Evolutionary conservation across 495 filamentous ascomycete genomes (phyloP).

Genomic region (Penicillium pancosmium): DNA sequence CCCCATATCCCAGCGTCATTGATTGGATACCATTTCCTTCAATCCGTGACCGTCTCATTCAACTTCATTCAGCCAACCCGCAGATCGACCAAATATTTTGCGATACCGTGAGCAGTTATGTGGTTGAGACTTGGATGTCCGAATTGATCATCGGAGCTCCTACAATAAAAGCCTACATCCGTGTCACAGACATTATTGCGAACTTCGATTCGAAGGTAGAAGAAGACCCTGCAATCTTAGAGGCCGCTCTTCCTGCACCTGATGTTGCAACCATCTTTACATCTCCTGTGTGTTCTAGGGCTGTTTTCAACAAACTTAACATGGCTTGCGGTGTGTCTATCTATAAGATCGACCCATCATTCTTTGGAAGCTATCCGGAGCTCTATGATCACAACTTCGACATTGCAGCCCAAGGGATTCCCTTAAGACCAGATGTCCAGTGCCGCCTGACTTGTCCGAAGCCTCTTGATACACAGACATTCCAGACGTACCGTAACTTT

Average conservation of each 20-base stretch:
- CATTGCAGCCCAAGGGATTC: slow-evolving; percentile 9
- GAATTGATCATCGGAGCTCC: slow-evolving; percentile 11
- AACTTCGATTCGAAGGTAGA: slow-evolving; percentile 10
- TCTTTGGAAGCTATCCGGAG: slow-evolving; percentile 15
- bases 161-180: slow-evolving; percentile 10
- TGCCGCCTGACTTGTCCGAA: slow-evolving; percentile 10
- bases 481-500: slow-evolving; percentile 15
- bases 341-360: slow-evolving; percentile 16
- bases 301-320: slow-evolving; percentile 9
- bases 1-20: slow-evolving; percentile 12
- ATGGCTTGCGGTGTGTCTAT: slow-evolving; percentile 13
- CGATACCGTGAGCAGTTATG: slow-evolving; percentile 15
- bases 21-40: slow-evolving; percentile 15
- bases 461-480: slow-evolving; percentile 9
- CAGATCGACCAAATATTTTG: slow-evolving; percentile 15
- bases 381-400: slow-evolving; percentile 13
- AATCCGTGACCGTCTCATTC: slow-evolving; percentile 11
- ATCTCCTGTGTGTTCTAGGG: slow-evolving; percentile 1
- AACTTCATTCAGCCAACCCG: slow-evolving; percentile 16
- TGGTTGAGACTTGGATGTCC: slow-evolving; percentile 16
- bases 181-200: slow-evolving; percentile 11
- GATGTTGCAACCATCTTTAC: slow-evolving; percentile 12
- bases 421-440: slow-evolving; percentile 12
- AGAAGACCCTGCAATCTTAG: not conserved
- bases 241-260: slow-evolving; percentile 10